These are phyloP conservation scores for Wallemia mellicola DNA, from an alignment of 1,284 basidiomycete genomes.

Conservation along the genomic window DNA sequence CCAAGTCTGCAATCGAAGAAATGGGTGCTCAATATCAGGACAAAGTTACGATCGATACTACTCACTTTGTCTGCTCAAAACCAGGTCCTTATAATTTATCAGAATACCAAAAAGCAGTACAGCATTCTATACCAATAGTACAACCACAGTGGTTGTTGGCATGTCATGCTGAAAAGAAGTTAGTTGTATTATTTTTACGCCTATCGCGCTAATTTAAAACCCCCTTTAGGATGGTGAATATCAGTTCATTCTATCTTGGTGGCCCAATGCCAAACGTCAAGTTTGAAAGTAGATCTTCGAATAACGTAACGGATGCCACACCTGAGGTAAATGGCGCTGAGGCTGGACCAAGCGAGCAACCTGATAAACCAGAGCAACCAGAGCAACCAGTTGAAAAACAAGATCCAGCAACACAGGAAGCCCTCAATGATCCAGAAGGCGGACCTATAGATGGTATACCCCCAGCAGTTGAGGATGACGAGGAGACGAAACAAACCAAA, in stretches of 20 bases:
- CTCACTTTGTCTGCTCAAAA: slow-evolving; percentile 79
- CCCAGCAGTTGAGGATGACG: not conserved
- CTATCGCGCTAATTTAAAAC: not conserved
- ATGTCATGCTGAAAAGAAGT: slow-evolving; percentile 52
- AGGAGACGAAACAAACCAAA: not conserved
- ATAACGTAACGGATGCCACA: not conserved
- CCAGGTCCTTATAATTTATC: slow-evolving; percentile 38
- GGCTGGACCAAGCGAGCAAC: not conserved
- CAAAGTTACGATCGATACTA: slow-evolving; percentile 81
- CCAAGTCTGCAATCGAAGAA: slow-evolving; percentile 39
- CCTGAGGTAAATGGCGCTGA: not conserved
- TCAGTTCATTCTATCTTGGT: not conserved
- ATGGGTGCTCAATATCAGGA: slow-evolving; percentile 71
- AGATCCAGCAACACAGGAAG: not conserved
- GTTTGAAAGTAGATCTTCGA: not conserved
- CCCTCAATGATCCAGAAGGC: not conserved
- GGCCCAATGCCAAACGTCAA: not conserved
- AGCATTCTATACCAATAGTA: slow-evolving; percentile 64
- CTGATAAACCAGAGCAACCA: not conserved
- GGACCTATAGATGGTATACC: not conserved
- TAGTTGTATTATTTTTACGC: slow-evolving; percentile 12
- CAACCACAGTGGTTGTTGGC: slow-evolving; percentile 70
- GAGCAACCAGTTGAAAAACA: not conserved
- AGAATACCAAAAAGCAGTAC: slow-evolving; percentile 66
- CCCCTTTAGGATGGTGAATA: not conserved